phyloP scores from a whole-genome alignment of 2,329 filamentous ascomycete genomes.

The Calonectria montana region DNA sequence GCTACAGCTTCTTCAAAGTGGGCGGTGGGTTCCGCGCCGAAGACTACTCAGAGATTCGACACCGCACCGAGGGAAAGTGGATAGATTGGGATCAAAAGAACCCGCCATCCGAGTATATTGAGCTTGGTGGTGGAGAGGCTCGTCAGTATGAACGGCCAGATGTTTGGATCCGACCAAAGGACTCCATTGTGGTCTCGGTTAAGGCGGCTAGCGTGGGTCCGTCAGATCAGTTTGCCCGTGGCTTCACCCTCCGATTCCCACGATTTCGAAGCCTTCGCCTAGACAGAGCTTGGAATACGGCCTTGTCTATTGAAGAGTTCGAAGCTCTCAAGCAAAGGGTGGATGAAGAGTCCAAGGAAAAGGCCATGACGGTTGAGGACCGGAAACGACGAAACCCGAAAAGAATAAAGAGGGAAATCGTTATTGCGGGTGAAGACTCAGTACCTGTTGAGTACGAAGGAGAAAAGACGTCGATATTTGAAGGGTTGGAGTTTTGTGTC shows the following conservation, averaged over 20 bases:
- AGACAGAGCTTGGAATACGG: constrained; percentile 88
- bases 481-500: constrained; percentile 83
- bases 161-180: constrained; percentile 89
- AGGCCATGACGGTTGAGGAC: constrained; percentile 82
- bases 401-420: constrained; percentile 74
- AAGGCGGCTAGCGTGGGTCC: constrained; percentile 84
- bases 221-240: constrained; percentile 82
- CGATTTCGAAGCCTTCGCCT: constrained; percentile 83
- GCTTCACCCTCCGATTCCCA: constrained; percentile 87
- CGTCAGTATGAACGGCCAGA: constrained; percentile 83
- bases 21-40: constrained; percentile 90
- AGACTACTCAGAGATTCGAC: constrained; percentile 86
- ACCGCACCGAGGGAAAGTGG: constrained; percentile 94
- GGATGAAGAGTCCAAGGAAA: constrained; percentile 78
- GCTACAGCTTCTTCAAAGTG: constrained; percentile 96
- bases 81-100: constrained; percentile 81
- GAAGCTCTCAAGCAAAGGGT: constrained; percentile 74
- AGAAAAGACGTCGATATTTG: constrained; percentile 74
- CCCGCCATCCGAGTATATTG: constrained; percentile 82
- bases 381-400: constrained; percentile 65
- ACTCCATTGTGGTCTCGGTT: constrained; percentile 88
- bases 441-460: constrained; percentile 60
- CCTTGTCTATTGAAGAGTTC: constrained; percentile 83
- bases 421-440: constrained; percentile 76
- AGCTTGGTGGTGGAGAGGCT: constrained; percentile 80